phyloP scores from a whole-genome alignment of 176 grass and related monocot species.

The Saccharum spontaneum region DNA sequence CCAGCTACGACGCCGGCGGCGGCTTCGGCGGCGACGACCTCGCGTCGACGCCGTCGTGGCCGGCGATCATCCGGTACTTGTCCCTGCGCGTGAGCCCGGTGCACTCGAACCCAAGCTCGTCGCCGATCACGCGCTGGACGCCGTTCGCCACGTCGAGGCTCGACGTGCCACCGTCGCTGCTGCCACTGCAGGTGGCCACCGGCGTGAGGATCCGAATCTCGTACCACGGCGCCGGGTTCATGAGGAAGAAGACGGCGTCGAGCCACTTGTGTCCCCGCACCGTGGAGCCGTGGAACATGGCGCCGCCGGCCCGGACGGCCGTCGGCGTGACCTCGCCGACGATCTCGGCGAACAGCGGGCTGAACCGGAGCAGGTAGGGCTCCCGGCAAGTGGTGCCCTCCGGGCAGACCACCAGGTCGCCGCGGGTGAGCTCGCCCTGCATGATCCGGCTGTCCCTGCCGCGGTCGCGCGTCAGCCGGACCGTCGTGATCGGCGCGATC shows the following conservation, averaged over 20 bases:
- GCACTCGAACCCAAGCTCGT: slow-evolving; percentile 48
- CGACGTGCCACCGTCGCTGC: neutral
- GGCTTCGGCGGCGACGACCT: neutral
- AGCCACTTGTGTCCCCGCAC: slow-evolving; percentile 55
- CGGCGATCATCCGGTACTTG: slow-evolving; percentile 51
- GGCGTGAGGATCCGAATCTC: slow-evolving; percentile 23
- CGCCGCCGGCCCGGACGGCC: slow-evolving; percentile 27
- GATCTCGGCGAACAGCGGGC: slow-evolving; percentile 64
- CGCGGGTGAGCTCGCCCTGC: slow-evolving; percentile 26
- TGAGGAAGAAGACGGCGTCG: slow-evolving; percentile 67
- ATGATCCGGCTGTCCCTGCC: slow-evolving; percentile 42
- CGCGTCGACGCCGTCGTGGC: slow-evolving; percentile 40
- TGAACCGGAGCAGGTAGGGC: slow-evolving; percentile 68
- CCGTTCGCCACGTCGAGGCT: slow-evolving; percentile 43
- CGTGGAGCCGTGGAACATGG: slow-evolving; percentile 68
- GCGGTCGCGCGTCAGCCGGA: slow-evolving; percentile 56
- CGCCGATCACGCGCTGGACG: slow-evolving; percentile 40
- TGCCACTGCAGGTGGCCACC: neutral
- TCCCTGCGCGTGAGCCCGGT: slow-evolving; percentile 50
- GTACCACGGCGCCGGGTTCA: slow-evolving; percentile 62
- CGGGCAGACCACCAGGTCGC: slow-evolving; percentile 70
- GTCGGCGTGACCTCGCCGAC: slow-evolving; percentile 46
- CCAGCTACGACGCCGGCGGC: neutral
- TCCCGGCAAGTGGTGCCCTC: slow-evolving; percentile 80
- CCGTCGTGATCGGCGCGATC: slow-evolving; percentile 66